phyloP scores from a whole-genome alignment of 768 basidiomycete genomes.

The Termitomyces sp. region DNA sequence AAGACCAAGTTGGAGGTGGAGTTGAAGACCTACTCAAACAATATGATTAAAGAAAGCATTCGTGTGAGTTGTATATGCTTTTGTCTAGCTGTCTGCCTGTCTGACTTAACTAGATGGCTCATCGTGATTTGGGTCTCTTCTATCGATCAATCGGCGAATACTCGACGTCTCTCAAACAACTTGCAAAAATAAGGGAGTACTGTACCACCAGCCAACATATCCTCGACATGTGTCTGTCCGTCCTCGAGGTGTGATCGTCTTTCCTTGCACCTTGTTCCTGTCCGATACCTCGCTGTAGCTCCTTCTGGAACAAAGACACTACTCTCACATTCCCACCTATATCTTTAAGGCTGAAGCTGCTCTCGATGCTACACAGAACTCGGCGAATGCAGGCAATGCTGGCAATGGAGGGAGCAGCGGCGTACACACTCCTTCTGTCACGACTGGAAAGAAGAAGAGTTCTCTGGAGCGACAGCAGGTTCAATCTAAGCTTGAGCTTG shows the following conservation, averaged over 20 bases:
- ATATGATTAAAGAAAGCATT: constrained; percentile 99
- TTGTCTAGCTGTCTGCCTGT: not conserved
- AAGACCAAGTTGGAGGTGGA: constrained; percentile 86
- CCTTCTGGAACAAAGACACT: constrained; percentile 81
- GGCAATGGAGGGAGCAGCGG: constrained; percentile 10
- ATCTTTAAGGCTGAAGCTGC: constrained; percentile 95
- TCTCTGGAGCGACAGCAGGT: constrained; percentile 61
- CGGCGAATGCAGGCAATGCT: constrained; percentile 20
- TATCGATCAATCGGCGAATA: constrained; percentile 72
- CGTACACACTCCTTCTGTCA: constrained; percentile 14
- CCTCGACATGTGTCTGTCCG: constrained; percentile 87
- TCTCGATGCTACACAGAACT: constrained; percentile 54
- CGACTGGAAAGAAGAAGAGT: constrained; percentile 38
- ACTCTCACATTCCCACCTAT: constrained; percentile 85
- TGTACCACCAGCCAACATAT: constrained; percentile 88
- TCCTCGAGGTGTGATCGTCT: constrained; percentile 55
- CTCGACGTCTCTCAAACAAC: constrained; percentile 67
- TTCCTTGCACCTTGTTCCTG: not conserved
- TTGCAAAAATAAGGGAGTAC: constrained; percentile 89
- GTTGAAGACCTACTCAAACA: constrained; percentile 89
- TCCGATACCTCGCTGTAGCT: constrained; percentile 40
- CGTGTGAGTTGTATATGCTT: constrained; percentile 47
- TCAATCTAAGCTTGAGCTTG: constrained; percentile 77
- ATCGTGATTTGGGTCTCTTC: constrained; percentile 83
- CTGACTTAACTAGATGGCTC: constrained; percentile 62